Percentiles rank a stretch among this genome's conserved stretches.
These are phyloP conservation scores for Mycosphaerella arachidis DNA, from an alignment of 2,329 filamentous ascomycete species.

Conservation along the genomic window DNA sequence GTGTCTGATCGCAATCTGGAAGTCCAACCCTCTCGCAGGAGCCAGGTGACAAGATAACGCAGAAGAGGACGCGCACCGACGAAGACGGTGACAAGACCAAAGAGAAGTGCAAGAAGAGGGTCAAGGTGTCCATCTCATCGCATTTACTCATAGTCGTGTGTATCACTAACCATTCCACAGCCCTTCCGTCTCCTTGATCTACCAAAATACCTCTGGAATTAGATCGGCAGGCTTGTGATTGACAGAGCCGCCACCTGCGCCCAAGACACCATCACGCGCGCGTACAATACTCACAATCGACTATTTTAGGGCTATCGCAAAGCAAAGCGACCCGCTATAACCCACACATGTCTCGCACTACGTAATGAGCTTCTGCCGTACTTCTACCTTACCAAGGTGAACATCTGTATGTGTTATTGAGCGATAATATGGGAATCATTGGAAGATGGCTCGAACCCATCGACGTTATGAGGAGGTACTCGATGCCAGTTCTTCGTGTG, in stretches of 20 bases:
- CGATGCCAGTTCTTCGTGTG: too few relatives aligned
- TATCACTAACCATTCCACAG: neutral
- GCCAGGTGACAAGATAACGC: neutral
- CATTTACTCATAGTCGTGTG: too few relatives aligned
- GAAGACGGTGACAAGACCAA: too few relatives aligned
- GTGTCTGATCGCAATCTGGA: neutral
- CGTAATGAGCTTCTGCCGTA: neutral
- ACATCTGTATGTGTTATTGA: neutral
- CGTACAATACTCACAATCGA: neutral
- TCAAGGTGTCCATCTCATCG: too few relatives aligned
- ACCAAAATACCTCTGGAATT: slow-evolving; percentile 4
- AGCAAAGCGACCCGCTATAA: neutral
- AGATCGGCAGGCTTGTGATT: neutral
- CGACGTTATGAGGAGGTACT: too few relatives aligned
- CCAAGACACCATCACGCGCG: neutral
- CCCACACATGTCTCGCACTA: neutral
- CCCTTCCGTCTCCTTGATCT: slow-evolving; percentile 1
- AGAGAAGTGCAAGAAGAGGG: too few relatives aligned
- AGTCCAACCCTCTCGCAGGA: neutral
- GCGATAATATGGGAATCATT: too few relatives aligned
- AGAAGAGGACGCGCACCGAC: too few relatives aligned
- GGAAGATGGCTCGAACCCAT: too few relatives aligned
- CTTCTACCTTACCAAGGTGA: neutral
- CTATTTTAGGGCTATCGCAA: too few relatives aligned
- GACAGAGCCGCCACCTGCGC: too few relatives aligned